phyloP scores from a whole-genome alignment of 1,284 basidiomycete genomes.

The Moesziomyces antarcticus region DNA sequence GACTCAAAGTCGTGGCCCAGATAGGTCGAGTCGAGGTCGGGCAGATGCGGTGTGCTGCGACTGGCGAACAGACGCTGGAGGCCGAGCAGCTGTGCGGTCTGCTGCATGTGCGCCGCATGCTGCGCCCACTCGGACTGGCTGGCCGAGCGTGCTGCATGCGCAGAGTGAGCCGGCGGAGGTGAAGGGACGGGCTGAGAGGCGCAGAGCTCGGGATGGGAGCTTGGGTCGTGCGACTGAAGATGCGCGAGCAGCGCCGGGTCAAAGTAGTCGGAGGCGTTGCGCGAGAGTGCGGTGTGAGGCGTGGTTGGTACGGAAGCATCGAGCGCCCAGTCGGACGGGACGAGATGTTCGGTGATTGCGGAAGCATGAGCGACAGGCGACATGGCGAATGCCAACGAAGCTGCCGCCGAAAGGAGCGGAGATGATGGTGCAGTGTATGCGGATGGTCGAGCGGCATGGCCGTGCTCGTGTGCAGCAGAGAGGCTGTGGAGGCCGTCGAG shows the following conservation, averaged over 20 bases:
- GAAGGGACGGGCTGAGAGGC: constrained; percentile 9
- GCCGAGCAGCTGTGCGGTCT: constrained; percentile 39
- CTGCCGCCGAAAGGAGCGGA: constrained; percentile 15
- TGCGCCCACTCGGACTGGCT: constrained; percentile 78
- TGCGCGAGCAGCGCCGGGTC: constrained; percentile 32
- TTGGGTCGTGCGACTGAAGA: constrained; percentile 26
- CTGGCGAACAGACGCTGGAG: constrained; percentile 43
- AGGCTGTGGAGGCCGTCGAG: constrained; percentile 23
- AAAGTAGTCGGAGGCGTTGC: constrained; percentile 42
- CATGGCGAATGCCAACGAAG: constrained; percentile 33
- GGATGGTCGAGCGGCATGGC: not conserved
- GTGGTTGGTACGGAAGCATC: constrained; percentile 26
- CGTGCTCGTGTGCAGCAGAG: constrained; percentile 13
- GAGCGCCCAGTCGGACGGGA: constrained; percentile 27
- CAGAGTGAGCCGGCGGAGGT: constrained; percentile 79
- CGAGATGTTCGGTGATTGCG: constrained; percentile 16
- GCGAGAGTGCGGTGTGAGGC: constrained; percentile 16
- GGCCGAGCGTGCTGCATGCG: constrained; percentile 91
- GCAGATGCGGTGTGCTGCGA: constrained; percentile 43
- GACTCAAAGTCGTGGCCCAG: constrained; percentile 41
- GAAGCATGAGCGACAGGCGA: constrained; percentile 27
- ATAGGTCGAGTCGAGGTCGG: constrained; percentile 38
- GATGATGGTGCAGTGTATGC: constrained; percentile 31
- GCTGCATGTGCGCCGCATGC: constrained; percentile 44
- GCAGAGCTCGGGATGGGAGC: constrained; percentile 36